phyloP scores from a whole-genome alignment of 495 filamentous ascomycete genomes.

The Aspergillus heteromorphus region DNA sequence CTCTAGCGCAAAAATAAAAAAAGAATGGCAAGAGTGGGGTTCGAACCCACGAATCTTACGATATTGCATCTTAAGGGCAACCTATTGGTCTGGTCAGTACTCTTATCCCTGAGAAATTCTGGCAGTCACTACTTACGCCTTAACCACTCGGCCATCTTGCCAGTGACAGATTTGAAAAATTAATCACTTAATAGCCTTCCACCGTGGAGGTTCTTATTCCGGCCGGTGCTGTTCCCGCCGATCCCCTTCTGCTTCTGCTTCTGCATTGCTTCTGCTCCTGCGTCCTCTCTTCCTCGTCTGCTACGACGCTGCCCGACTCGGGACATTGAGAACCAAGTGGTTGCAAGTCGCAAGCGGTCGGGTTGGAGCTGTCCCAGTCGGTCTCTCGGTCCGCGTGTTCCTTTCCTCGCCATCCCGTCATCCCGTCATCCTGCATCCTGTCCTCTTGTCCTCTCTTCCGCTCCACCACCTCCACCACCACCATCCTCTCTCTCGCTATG shows the following conservation, averaged over 20 bases:
- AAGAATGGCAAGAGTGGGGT: not conserved
- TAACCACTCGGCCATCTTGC: too few species aligned
- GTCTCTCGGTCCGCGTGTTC: slow-evolving; percentile 2
- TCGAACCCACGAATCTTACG: too few species aligned
- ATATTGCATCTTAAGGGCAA: too few species aligned
- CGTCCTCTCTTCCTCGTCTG: not conserved
- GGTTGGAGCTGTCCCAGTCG: not conserved
- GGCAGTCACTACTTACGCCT: too few species aligned
- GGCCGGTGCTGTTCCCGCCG: not conserved
- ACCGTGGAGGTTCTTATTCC: too few species aligned
- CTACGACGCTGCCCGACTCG: not conserved
- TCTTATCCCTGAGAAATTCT: too few species aligned
- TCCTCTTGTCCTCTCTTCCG: not conserved
- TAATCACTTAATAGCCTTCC: too few species aligned
- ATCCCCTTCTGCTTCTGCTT: not conserved
- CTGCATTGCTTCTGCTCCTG: not conserved
- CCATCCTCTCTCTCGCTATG: not conserved
- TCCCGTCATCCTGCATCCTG: not conserved
- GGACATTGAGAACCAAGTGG: not conserved
- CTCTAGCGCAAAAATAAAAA: too few species aligned
- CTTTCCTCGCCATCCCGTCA: not conserved
- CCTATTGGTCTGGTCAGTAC: too few species aligned
- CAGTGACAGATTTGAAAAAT: too few species aligned
- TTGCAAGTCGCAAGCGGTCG: not conserved
- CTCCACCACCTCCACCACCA: not conserved